phyloP scores from a whole-genome alignment of 306 rosid species.

The Citrullus mucosospermus region DNA sequence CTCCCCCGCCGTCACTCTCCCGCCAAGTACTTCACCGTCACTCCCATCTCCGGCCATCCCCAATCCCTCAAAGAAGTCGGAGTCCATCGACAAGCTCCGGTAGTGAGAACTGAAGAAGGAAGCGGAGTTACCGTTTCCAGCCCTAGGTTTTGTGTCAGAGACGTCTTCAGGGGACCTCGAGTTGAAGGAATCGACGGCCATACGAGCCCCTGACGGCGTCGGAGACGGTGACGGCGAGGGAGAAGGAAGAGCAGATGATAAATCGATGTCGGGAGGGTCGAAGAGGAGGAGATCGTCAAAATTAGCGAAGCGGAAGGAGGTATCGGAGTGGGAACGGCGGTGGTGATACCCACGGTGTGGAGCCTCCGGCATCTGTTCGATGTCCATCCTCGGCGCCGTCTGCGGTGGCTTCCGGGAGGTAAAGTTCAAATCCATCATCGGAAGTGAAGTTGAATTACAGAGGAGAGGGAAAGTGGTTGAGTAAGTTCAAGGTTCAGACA shows the following conservation, averaged over 20 bases:
- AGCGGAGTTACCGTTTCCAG: slow-evolving; percentile 2
- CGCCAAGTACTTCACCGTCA: slow-evolving; percentile 19
- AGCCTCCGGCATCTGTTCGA: slow-evolving; percentile 68
- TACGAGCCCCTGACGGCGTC: slow-evolving; percentile 11
- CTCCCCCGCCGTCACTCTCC: slow-evolving; percentile 19
- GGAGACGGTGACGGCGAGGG: slow-evolving; percentile 22
- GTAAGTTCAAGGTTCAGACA: not conserved
- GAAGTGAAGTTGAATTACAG: not conserved
- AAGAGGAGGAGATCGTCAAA: slow-evolving; percentile 84
- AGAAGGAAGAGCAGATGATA: slow-evolving; percentile 53
- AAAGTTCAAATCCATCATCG: slow-evolving; percentile 35
- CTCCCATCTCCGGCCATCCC: slow-evolving; percentile 21
- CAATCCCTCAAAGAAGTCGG: slow-evolving; percentile 73
- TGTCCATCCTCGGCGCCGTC: slow-evolving; percentile 28
- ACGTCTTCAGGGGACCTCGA: slow-evolving; percentile 44
- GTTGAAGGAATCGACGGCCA: slow-evolving; percentile 25
- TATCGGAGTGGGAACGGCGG: slow-evolving; percentile 91
- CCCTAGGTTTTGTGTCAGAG: slow-evolving; percentile 20
- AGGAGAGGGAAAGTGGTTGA: not conserved
- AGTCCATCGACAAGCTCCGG: slow-evolving; percentile 83
- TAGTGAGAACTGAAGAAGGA: slow-evolving; percentile 20
- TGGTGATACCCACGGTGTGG: slow-evolving; percentile 64
- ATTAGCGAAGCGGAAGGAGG: slow-evolving; percentile 63
- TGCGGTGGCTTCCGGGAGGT: slow-evolving; percentile 22
- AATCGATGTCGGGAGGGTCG: slow-evolving; percentile 84